Conservation (phyloP, 2,329 filamentous ascomycete species). For the Cladosporium sp. region DNA sequence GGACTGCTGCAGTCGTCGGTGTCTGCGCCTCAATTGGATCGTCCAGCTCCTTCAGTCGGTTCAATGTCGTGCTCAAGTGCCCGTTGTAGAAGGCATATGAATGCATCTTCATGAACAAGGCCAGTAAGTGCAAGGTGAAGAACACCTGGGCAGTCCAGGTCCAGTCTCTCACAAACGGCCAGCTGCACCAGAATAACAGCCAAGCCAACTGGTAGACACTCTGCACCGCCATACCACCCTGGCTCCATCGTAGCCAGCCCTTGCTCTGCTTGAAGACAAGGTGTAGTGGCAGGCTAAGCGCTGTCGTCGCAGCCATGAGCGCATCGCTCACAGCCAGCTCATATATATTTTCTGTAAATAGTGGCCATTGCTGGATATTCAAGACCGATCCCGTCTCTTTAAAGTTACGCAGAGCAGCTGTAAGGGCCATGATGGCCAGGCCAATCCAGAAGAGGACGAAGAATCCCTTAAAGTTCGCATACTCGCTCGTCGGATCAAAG, state of each 20-base stretch:
- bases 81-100: slow-evolving; percentile 98
- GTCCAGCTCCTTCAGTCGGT: slow-evolving; percentile 75
- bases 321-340: slow-evolving; percentile 80
- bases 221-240: slow-evolving; percentile 75
- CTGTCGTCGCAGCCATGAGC: slow-evolving; percentile 76
- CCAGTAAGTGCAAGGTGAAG: slow-evolving; percentile 83
- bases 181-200: slow-evolving; percentile 70
- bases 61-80: slow-evolving; percentile 82
- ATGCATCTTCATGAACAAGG: slow-evolving; percentile 98
- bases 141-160: slow-evolving; percentile 98
- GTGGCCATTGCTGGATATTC: slow-evolving; percentile 77
- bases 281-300: slow-evolving; percentile 70
- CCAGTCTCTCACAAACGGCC: slow-evolving; percentile 84
- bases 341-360: slow-evolving; percentile 85
- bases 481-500: slow-evolving; percentile 88
- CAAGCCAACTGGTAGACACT: slow-evolving; percentile 75
- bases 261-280: slow-evolving; percentile 56
- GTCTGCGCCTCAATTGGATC: slow-evolving; percentile 47
- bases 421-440: slow-evolving; percentile 93
- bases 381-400: slow-evolving; percentile 89
- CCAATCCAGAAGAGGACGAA: slow-evolving; percentile 98
- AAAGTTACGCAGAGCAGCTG: slow-evolving; percentile 85
- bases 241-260: slow-evolving; percentile 64
- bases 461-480: slow-evolving; percentile 93
- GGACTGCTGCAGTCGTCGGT: slow-evolving; percentile 57